A percentile compares a stretch with the other conserved stretches of the same genome.
phyloP scores from a whole-genome alignment of 164 flowering plant genomes.

The Santalum album region DNA sequence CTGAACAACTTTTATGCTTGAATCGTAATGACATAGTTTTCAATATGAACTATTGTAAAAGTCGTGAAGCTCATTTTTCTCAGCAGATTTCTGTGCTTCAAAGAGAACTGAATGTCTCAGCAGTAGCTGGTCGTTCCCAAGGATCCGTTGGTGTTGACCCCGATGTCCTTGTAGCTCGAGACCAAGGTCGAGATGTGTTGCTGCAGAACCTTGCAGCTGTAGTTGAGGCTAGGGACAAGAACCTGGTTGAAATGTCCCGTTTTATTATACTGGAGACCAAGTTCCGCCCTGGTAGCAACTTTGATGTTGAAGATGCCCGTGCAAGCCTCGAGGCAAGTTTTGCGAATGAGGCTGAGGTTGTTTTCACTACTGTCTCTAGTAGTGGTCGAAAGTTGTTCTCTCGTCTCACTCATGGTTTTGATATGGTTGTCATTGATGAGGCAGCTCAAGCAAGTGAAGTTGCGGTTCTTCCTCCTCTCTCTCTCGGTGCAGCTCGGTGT shows the following conservation, averaged over 20 bases:
- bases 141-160: conserved; percentile 99
- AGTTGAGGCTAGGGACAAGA: conserved; percentile 80
- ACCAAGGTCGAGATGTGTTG: conserved; percentile 68
- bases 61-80: conserved; percentile 56
- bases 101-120: conserved; percentile 67
- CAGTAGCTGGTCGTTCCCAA: conserved; percentile 69
- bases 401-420: conserved; percentile 91
- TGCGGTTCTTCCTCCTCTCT: conserved; percentile 80
- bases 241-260: conserved; percentile 83
- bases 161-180: conserved; percentile 76
- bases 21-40: conserved; percentile 60
- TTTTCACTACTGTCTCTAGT: conserved; percentile 93
- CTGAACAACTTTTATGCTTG: conserved; percentile 72
- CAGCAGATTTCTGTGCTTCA: conserved; percentile 68
- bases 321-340: conserved; percentile 93
- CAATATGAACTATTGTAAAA: conserved; percentile 68
- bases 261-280: conserved; percentile 63
- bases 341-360: conserved; percentile 97
- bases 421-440: conserved; percentile 97
- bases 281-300: conserved; percentile 57
- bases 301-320: conserved; percentile 85
- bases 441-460: conserved; percentile 99
- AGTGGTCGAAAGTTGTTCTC: conserved; percentile 92
- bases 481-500: conserved; percentile 92
- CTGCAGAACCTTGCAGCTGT: conserved; percentile 85